phyloP scores from a whole-genome alignment of 2,329 filamentous ascomycete genomes.

The Penicillium sclerotiorum region DNA sequence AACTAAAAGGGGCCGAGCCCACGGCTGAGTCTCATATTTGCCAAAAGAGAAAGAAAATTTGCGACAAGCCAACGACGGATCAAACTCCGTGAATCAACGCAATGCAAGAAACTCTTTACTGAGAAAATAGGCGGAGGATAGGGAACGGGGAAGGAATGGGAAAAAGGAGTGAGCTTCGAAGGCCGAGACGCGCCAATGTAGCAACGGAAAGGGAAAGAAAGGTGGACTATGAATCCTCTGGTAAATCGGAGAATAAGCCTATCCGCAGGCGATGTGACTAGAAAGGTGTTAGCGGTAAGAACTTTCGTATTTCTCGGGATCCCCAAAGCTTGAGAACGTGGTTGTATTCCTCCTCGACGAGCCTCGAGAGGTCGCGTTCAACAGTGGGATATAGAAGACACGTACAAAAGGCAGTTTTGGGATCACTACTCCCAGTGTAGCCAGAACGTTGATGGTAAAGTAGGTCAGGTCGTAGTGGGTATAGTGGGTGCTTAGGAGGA shows the following conservation, averaged over 20 bases:
- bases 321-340: too few relatives aligned
- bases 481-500: slow-evolving; percentile 96
- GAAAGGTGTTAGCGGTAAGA: slow-evolving; percentile 30
- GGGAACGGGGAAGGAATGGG: slow-evolving; percentile 18
- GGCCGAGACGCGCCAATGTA: slow-evolving; percentile 23
- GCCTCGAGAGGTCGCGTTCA: too few relatives aligned
- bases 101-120: slow-evolving; percentile 25
- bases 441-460: slow-evolving; percentile 95
- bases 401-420: slow-evolving; percentile 94
- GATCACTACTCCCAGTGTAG: slow-evolving; percentile 88
- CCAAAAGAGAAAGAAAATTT: slow-evolving; percentile 17
- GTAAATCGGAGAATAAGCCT: slow-evolving; percentile 70
- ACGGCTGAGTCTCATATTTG: slow-evolving; percentile 25
- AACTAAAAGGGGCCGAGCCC: slow-evolving; percentile 7
- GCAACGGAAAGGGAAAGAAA: slow-evolving; percentile 19
- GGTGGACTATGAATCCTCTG: slow-evolving; percentile 57
- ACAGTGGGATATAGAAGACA: slow-evolving; percentile 30
- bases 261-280: slow-evolving; percentile 79
- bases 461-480: slow-evolving; percentile 97
- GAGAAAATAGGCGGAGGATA: slow-evolving; percentile 12
- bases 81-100: slow-evolving; percentile 21
- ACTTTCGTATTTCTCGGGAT: not conserved
- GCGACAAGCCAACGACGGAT: slow-evolving; percentile 20
- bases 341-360: too few relatives aligned
- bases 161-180: slow-evolving; percentile 16